Evolutionary conservation across 1,284 basidiomycete genomes (phyloP), one percentile per base, ranked within the genome.

Genomic region (Gomphus sp.): DNA sequence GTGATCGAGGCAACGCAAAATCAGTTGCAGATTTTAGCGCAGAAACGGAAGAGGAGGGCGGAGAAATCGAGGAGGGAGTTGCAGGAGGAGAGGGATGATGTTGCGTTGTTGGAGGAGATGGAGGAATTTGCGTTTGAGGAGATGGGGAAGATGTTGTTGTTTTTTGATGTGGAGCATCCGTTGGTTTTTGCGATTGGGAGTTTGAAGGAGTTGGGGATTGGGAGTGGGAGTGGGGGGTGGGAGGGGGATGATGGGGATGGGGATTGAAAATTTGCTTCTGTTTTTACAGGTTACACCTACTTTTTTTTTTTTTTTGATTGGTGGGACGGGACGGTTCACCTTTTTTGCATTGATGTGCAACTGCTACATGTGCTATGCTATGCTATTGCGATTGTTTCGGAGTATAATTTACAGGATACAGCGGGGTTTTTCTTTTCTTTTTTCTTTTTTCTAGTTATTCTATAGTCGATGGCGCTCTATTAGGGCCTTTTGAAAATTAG

Each of bases 121-220:
- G 85, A 87, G 68, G 85, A 87, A 61, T 86, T 82, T 64, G 83
- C 81, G 63, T 70, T 87, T 64, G 85, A 88, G 65, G 88, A 90
- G 67, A 87, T 91, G 80, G 76, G 71, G 39, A 82, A 80, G 74
- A 73, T 84, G 68, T 65, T 89, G 52, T 63, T 67, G 53, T 64
- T 74, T 62, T 72, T 89, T 58, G 83, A 88, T 63, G 62, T 69
- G 16, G 76, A 75, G 49, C 84, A 89, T 68, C 75, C 79, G 41
- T 64, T 91, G 61, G 66, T 89, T 55, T 76, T 90, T 50, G 87
- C 86, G 0, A 74, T 90, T 2, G 76, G 80, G 56, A 82, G 86
- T 66, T 84, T 91, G 47, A 78, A 80, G 64, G 85, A 87, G 56
- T 70, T 90, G 51, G 84, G 84, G 8, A 69, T 82, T 10, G 33